These are phyloP conservation scores for Penicillium ochrochloron DNA, from an alignment of 495 filamentous ascomycete species.

Conservation along the genomic window DNA sequence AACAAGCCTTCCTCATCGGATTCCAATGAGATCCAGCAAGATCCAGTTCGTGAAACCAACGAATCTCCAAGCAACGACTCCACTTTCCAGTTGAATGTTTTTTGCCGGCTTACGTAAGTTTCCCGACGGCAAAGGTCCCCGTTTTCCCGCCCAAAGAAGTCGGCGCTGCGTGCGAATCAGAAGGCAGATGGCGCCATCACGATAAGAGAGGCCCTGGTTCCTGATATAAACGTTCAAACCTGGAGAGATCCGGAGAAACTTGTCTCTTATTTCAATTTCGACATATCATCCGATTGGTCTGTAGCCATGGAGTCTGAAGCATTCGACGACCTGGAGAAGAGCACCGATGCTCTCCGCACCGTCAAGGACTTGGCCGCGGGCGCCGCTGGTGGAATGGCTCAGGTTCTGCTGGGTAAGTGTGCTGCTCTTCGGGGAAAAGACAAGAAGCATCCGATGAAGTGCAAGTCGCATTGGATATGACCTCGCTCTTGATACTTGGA, in stretches of 20 bases:
- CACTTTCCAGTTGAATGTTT: constrained; percentile 23
- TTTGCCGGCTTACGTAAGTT: constrained; percentile 28
- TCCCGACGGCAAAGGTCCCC: constrained; percentile 32
- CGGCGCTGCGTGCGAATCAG: constrained; percentile 44
- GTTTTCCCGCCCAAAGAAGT: constrained; percentile 34
- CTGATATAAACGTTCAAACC: constrained; percentile 34
- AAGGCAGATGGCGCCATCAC: constrained; percentile 31
- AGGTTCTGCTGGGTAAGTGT: constrained; percentile 87
- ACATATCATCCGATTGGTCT: constrained; percentile 4
- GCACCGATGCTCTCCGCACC: constrained; percentile 56
- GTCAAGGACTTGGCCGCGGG: constrained; percentile 92
- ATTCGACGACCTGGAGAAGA: constrained; percentile 44
- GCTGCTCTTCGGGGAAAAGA: constrained; percentile 8
- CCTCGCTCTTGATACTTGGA: neutral
- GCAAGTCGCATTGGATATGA: constrained; percentile 4
- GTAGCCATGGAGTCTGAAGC: constrained; percentile 43
- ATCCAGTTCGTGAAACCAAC: neutral
- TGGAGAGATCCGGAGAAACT: constrained; percentile 23
- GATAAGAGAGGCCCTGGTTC: constrained; percentile 31
- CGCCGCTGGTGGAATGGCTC: constrained; percentile 88
- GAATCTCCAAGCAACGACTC: constrained; percentile 14
- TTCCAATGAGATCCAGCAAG: neutral
- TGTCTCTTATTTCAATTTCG: constrained; percentile 14
- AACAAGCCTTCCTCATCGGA: constrained; percentile 17
- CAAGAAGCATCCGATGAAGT: neutral